Percentiles rank a stretch among this genome's conserved stretches.
Conservation (phyloP, 352 stramenopile species). For the Phytophthora crassamura region DNA sequence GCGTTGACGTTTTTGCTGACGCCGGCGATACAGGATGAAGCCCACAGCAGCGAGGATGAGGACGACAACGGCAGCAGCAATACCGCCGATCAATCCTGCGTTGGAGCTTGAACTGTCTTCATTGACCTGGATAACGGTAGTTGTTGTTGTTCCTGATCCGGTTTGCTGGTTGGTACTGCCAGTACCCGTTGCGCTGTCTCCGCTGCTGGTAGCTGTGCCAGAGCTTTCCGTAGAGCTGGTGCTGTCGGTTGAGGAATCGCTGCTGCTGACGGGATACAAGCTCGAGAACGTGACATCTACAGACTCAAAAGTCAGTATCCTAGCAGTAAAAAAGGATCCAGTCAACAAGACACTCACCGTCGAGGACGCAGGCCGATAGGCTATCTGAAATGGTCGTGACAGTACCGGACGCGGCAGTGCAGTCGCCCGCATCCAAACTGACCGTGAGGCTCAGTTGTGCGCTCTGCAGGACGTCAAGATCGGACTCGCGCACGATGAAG, state of each 20-base stretch:
- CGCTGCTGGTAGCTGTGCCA: slow-evolving; percentile 3
- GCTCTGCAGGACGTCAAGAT: slow-evolving; percentile 37
- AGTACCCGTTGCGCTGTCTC: neutral
- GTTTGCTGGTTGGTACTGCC: slow-evolving; percentile 18
- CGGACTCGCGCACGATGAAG: slow-evolving; percentile 45
- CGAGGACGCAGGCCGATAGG: slow-evolving; percentile 37
- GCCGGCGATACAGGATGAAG: slow-evolving; percentile 36
- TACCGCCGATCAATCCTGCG: slow-evolving; percentile 25
- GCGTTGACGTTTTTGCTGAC: slow-evolving; percentile 9
- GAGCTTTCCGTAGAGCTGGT: slow-evolving; percentile 23
- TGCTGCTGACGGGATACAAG: slow-evolving; percentile 35
- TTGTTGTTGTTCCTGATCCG: slow-evolving; percentile 15
- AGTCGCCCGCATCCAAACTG: slow-evolving; percentile 27
- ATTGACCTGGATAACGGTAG: slow-evolving; percentile 13
- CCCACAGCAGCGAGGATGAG: slow-evolving; percentile 29
- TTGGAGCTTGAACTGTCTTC: slow-evolving; percentile 25
- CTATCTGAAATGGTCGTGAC: slow-evolving; percentile 27
- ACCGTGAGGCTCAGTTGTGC: slow-evolving; percentile 35
- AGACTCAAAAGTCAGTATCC: slow-evolving; percentile 2
- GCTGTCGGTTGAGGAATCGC: slow-evolving; percentile 2
- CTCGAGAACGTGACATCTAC: slow-evolving; percentile 38
- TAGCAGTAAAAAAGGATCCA: neutral
- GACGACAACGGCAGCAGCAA: slow-evolving; percentile 27
- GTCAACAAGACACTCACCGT: slow-evolving; percentile 21
- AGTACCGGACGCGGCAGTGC: slow-evolving; percentile 27